phyloP scores from a whole-genome alignment of 148 eudicot species.

The Hydrangea macrophylla region DNA sequence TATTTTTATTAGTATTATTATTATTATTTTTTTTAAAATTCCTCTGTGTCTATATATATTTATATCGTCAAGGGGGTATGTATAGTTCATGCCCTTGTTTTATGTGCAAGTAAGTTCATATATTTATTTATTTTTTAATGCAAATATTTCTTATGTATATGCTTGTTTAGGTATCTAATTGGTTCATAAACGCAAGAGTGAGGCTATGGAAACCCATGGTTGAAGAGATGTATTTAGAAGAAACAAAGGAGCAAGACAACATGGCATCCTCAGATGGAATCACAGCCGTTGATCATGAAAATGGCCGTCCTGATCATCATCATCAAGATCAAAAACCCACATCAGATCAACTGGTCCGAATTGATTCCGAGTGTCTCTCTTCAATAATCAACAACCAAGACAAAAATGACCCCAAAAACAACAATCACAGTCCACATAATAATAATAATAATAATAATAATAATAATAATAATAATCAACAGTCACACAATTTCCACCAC shows the following conservation, averaged over 20 bases:
- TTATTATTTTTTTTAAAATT: background rate
- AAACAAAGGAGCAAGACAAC: constrained; percentile 57
- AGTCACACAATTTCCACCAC: constrained; percentile 15
- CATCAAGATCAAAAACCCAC: constrained; percentile 65
- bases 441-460: constrained; percentile 7
- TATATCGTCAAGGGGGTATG: constrained; percentile 13
- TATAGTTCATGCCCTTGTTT: background rate
- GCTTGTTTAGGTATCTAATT: constrained; percentile 75
- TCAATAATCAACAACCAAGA: constrained; percentile 54
- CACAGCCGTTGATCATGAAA: constrained; percentile 23
- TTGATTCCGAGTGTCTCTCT: constrained; percentile 67
- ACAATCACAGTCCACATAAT: constrained; percentile 7
- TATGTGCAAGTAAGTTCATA: background rate
- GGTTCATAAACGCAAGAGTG: constrained; percentile 98
- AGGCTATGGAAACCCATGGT: constrained; percentile 99
- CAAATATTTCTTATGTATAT: background rate
- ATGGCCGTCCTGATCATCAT: constrained; percentile 18
- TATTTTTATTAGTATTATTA: too few species aligned
- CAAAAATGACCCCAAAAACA: constrained; percentile 18
- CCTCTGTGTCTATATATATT: background rate
- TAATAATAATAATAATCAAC: constrained; percentile 14
- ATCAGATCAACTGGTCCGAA: constrained; percentile 48
- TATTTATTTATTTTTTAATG: background rate
- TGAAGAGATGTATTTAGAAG: constrained; percentile 96
- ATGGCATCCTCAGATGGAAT: constrained; percentile 36